Conservation (phyloP, 345 rosid genomes). For the Durio zibethinus region DNA sequence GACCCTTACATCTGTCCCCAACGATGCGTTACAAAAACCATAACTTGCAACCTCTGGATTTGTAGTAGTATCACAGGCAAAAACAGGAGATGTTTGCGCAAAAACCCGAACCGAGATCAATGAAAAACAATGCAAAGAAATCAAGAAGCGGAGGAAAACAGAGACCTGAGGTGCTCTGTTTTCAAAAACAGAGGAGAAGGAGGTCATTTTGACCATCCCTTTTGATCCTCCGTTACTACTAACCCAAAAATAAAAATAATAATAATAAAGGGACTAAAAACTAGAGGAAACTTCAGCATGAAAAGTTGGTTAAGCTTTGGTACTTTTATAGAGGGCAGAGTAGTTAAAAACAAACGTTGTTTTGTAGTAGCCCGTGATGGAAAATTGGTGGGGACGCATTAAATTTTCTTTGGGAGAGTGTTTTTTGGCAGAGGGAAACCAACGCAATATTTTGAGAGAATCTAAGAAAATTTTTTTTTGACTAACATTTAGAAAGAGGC, state of each 20-base stretch:
- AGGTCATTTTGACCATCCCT: slow-evolving; percentile 15
- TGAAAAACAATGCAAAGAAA: background rate
- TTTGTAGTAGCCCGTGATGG: slow-evolving; percentile 56
- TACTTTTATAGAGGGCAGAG: background rate
- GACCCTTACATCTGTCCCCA: slow-evolving; percentile 49
- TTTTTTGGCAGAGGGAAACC: background rate
- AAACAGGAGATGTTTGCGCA: slow-evolving; percentile 52
- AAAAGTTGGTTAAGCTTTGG: background rate
- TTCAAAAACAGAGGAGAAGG: slow-evolving; percentile 3
- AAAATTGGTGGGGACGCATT: slow-evolving; percentile 7
- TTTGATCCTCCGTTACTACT: background rate
- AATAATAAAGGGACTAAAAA: too few species aligned
- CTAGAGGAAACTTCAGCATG: background rate
- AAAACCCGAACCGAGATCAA: slow-evolving; percentile 14
- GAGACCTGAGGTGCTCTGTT: slow-evolving; percentile 32
- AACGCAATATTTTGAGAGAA: slow-evolving; percentile 4
- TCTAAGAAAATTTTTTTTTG: background rate
- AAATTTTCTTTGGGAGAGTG: background rate
- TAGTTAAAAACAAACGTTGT: slow-evolving; percentile 24
- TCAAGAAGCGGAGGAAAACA: slow-evolving; percentile 30
- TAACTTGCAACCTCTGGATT: slow-evolving; percentile 44
- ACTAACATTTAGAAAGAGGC: too few species aligned
- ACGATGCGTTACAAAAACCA: slow-evolving; percentile 55
- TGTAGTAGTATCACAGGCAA: slow-evolving; percentile 63
- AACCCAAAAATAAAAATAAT: too few species aligned